Evolutionary conservation across 352 stramenopile genomes (phyloP).

Genomic region (Sclerospora graminicola): DNA sequence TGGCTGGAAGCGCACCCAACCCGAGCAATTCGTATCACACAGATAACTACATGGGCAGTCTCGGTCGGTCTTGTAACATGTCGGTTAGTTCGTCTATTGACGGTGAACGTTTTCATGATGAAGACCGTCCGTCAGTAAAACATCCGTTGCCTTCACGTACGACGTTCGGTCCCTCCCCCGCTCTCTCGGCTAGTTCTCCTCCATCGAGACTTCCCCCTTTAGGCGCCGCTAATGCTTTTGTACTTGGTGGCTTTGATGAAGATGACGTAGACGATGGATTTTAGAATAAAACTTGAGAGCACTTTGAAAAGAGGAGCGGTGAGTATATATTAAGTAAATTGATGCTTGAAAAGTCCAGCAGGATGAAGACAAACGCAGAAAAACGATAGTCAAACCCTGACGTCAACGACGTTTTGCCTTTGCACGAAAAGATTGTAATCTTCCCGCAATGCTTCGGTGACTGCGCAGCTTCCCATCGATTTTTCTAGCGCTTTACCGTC

Average conservation of each 20-base stretch:
- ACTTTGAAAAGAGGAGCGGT: slow-evolving; percentile 3
- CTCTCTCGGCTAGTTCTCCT: slow-evolving; percentile 56
- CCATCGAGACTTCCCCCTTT: slow-evolving; percentile 53
- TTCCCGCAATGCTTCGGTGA: too few species aligned
- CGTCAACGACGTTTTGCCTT: neutral
- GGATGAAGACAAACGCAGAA: neutral
- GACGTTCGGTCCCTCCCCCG: slow-evolving; percentile 57
- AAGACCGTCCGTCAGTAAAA: slow-evolving; percentile 28
- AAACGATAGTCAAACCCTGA: slow-evolving; percentile 1
- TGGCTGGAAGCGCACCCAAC: slow-evolving; percentile 37
- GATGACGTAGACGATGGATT: slow-evolving; percentile 57
- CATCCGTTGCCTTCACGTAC: slow-evolving; percentile 24
- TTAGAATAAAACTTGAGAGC: slow-evolving; percentile 14
- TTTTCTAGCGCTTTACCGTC: slow-evolving; percentile 15
- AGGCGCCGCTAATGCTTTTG: slow-evolving; percentile 37
- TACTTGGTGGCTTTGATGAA: slow-evolving; percentile 51
- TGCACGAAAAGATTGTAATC: too few species aligned
- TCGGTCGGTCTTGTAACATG: slow-evolving; percentile 37
- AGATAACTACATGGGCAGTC: slow-evolving; percentile 48
- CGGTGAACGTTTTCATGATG: slow-evolving; percentile 28
- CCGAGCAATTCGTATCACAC: slow-evolving; percentile 16
- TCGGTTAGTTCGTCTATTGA: slow-evolving; percentile 47
- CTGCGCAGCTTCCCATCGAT: neutral
- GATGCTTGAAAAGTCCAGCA: neutral
- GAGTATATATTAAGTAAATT: slow-evolving; percentile 22